Percentiles rank a stretch among this genome's conserved stretches.
These are phyloP conservation scores for Apiotrichum brassicae DNA, from an alignment of 1,284 basidiomycete species.

Conservation along the genomic window DNA sequence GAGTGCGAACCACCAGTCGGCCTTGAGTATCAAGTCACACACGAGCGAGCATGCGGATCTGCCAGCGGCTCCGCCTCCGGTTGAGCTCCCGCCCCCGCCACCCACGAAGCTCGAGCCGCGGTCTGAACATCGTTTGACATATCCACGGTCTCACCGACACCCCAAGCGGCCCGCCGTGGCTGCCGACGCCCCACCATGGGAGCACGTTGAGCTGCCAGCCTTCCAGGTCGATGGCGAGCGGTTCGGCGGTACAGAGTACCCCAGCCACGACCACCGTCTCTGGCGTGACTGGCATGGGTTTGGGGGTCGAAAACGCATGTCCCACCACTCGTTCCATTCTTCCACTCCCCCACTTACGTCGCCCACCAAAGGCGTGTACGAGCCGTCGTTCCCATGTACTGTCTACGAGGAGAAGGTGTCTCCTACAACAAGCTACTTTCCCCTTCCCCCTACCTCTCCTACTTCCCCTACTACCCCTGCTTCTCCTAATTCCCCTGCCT, in stretches of 20 bases:
- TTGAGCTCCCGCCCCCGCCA: not conserved
- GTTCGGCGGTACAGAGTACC: conserved; percentile 28
- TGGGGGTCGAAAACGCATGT: conserved; percentile 23
- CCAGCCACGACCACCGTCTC: conserved; percentile 1
- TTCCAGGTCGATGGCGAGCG: conserved; percentile 45
- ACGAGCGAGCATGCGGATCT: too few relatives aligned
- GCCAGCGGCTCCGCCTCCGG: not conserved
- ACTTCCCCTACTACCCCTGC: not conserved
- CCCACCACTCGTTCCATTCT: conserved; percentile 2
- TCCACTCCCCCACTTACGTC: conserved; percentile 4
- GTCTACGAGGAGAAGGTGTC: not conserved
- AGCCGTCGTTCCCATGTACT: not conserved
- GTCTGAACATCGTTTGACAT: not conserved
- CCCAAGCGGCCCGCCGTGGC: not conserved
- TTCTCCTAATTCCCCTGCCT: too few relatives aligned
- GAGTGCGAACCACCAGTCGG: not conserved
- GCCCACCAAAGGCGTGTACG: not conserved
- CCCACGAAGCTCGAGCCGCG: not conserved
- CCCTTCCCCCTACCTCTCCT: not conserved
- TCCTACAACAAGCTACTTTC: not conserved
- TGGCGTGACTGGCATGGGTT: conserved; percentile 40
- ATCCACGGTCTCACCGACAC: not conserved
- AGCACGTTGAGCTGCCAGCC: conserved; percentile 41
- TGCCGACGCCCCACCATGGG: conserved; percentile 43
- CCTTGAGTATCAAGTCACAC: not conserved